Evolutionary conservation across 2,329 filamentous ascomycete species (phyloP), one percentile per base, ranked within the genome.

Genomic region (Talaromyces sp.): DNA sequence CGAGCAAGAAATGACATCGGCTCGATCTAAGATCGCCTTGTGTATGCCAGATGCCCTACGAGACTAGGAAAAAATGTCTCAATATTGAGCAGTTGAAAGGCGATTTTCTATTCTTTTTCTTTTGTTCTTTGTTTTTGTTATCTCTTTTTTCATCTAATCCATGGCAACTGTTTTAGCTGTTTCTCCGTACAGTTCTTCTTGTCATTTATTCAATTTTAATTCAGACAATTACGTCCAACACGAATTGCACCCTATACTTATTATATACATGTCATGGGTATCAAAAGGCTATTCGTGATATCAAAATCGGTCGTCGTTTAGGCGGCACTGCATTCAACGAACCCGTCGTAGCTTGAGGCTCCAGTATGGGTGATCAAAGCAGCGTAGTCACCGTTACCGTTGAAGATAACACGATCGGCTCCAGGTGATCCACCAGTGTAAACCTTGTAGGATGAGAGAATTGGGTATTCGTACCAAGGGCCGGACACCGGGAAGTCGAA

Each of bases 331-430:
- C 89, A 91, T n/a, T 81, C 84, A 64, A 91, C 87, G 76, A 91
- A 91, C 76, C 84, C 81, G 74, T 91, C 88, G 7, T 87, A 87
- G 34, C 40, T 64, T 60, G 83, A 86, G 19, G 89, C 89, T 31
- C 89, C 89, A 25, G 87, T 89, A 72, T 91, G 89, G 0, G 89
- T 91, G 68, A 91, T 89, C 31, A 84, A 79, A 43, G 88, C 89
- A 15, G 87, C 89, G 53, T 85, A 82, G 65, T 83, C 66, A 70
- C 88, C 85, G 17, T 76, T 67, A 0, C 72, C 80, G 72, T 86
- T 88, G 78, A 91, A 87, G 36, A 90, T 77, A 62, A 91, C 86
- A 59, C 89, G 86, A 73, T 91, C 88, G 19, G 89, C 78, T 43
- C 89, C 89, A 1, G 89, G 89, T 1, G 83, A 84, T 27, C 87